A percentile compares a stretch with the other conserved stretches of the same genome.
Evolutionary conservation across 352 stramenopile species (phyloP).

Genomic region (Phytophthora palmivora): DNA sequence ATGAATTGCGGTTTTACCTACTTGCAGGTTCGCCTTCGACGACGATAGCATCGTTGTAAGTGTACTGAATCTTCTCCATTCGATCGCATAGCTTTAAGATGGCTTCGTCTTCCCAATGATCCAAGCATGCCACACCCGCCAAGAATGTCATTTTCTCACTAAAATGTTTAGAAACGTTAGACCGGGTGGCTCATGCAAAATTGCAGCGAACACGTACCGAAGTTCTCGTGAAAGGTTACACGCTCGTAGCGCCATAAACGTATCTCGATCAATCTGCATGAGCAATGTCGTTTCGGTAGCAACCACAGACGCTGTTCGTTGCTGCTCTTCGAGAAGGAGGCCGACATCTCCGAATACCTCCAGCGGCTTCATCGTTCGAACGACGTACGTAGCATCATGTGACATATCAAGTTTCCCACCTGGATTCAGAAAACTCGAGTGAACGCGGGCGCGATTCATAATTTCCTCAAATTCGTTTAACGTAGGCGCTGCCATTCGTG

Average conservation of each 20-base stretch:
- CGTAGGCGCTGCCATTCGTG: conserved; percentile 67
- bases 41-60: conserved; percentile 74
- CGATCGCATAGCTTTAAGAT: conserved; percentile 62
- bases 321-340: conserved; percentile 59
- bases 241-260: conserved; percentile 66
- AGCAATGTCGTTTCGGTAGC: conserved; percentile 71
- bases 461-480: conserved; percentile 80
- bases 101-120: conserved; percentile 71
- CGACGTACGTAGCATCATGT: conserved; percentile 62
- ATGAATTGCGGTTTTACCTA: conserved; percentile 28
- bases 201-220: conserved; percentile 32
- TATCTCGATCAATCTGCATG: conserved; percentile 74
- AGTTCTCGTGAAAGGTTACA: conserved; percentile 64
- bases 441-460: conserved; percentile 68
- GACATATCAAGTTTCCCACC: conserved; percentile 52
- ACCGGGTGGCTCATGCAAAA: too few relatives aligned
- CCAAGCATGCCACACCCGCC: conserved; percentile 45
- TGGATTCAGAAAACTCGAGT: conserved; percentile 72
- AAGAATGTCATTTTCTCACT: conserved; percentile 79
- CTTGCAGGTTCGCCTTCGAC: conserved; percentile 61
- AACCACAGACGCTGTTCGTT: conserved; percentile 72
- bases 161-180: too few relatives aligned
- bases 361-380: conserved; percentile 66
- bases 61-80: conserved; percentile 66
- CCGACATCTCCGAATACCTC: conserved; percentile 82